Evolutionary conservation across 345 rosid genomes (phyloP), one percentile per base, ranked within the genome.

Genomic region (Linum usitatissimum): DNA sequence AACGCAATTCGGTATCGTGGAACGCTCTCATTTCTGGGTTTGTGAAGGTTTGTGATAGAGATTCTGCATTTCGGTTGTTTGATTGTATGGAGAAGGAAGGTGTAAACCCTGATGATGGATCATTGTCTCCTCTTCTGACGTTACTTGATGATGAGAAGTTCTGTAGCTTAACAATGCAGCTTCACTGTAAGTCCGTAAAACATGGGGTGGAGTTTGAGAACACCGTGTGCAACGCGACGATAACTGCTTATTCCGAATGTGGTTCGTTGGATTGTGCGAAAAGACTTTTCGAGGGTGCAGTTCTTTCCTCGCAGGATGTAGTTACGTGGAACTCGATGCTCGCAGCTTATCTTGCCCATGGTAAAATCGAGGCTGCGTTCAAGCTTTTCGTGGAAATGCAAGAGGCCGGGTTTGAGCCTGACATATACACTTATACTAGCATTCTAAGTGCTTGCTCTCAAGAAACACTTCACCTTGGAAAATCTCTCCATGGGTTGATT

Each of bases 241-340:
- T 88, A 23, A 80, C 77, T 49, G 80, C 86, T 14, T 88, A 86
- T 64, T 81, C 88, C 0, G 73, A 77, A 38, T 86, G 90, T 76
- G 88, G 87, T 64, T 84, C 78, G 3, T 64, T 84, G 18, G 75
- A 51, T 30, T 79, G 86, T 76, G 88, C 84, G 0, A 60, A 77
- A 64, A 71, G 75, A 45, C 81, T 83, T 61, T 88, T 88, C 63
- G 82, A 81, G 63, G 76, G 76, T 57, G 66, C 80, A 59, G 65
- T 69, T 70, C 63, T 65, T 4, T 34, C 28, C 2, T 23, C 53
- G 9, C 76, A 70, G 65, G 93, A 88, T 73, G 71, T 80, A 76
- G 87, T 86, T 63, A 71, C 87, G 0, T 86, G 90, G 93, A 88
- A 88, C 61, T 79, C 96, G 3, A 82, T 83, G 90, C 54, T 88